Percentiles rank a stretch among this genome's conserved stretches.
These are phyloP conservation scores for Colletotrichum ledebouriae DNA, from an alignment of 2,329 filamentous ascomycete species.

Conservation along the genomic window DNA sequence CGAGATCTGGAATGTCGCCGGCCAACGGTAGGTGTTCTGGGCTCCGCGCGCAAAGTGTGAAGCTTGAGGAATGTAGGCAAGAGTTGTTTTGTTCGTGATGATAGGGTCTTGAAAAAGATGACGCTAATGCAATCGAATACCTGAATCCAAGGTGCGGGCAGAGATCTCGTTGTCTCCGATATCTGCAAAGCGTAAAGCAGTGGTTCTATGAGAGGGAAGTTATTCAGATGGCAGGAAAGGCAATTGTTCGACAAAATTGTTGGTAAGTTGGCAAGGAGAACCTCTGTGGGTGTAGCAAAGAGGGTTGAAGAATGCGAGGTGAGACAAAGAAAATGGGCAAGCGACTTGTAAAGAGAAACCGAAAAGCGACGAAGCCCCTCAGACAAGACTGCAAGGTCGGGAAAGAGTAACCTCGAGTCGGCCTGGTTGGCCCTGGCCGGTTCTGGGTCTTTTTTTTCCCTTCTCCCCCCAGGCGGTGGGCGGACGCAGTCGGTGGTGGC, in stretches of 20 bases:
- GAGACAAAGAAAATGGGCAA: slow-evolving; percentile 38
- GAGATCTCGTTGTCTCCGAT: background rate
- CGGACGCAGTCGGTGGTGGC: slow-evolving; percentile 19
- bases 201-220: no score
- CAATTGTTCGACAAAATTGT: background rate
- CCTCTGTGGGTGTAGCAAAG: slow-evolving; percentile 12
- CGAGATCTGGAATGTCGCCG: slow-evolving; percentile 27
- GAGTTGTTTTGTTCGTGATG: slow-evolving; percentile 1
- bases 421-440: slow-evolving; percentile 24
- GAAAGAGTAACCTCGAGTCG: slow-evolving; percentile 5
- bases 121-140: background rate
- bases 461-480: slow-evolving; percentile 9
- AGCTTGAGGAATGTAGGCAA: slow-evolving; percentile 26
- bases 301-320: slow-evolving; percentile 34
- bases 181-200: background rate
- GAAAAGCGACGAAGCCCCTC: slow-evolving; percentile 9
- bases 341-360: slow-evolving; percentile 16
- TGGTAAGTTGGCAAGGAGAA: background rate
- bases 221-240: background rate
- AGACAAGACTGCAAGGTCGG: slow-evolving; percentile 16
- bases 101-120: slow-evolving; percentile 2
- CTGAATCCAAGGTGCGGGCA: no score
- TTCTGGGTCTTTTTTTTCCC: slow-evolving; percentile 17
- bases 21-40: slow-evolving; percentile 28
- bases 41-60: slow-evolving; percentile 15